Conservation (phyloP, 805 yeast species). For the Spathaspora girioi region DNA sequence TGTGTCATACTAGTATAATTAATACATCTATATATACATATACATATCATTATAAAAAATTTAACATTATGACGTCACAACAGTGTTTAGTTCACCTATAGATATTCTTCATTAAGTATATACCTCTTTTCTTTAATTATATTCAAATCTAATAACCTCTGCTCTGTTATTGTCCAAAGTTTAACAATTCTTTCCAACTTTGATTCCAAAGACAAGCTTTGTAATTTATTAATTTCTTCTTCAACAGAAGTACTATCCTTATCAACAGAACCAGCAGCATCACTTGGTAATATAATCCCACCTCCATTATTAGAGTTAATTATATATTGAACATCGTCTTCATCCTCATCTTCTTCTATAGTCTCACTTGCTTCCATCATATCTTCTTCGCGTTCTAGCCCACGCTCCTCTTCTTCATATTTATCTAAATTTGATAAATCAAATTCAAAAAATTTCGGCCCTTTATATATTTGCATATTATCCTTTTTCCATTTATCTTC, state of each 20-base stretch:
- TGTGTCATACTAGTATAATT: slow-evolving; percentile 13
- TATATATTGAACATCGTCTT: slow-evolving; percentile 7
- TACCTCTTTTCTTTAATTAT: slow-evolving; percentile 22
- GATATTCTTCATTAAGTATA: slow-evolving; percentile 14
- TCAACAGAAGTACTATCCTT: slow-evolving; percentile 8
- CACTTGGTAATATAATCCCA: neutral
- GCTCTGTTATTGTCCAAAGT: slow-evolving; percentile 65
- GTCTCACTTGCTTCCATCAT: slow-evolving; percentile 8
- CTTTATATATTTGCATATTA: slow-evolving; percentile 13
- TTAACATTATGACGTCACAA: too few relatives aligned
- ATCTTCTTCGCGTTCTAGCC: too few relatives aligned
- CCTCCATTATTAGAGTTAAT: slow-evolving; percentile 4
- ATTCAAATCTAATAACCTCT: slow-evolving; percentile 39
- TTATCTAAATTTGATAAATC: slow-evolving; percentile 12
- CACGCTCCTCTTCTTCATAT: slow-evolving; percentile 4
- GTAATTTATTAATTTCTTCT: slow-evolving; percentile 19
- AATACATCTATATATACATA: neutral
- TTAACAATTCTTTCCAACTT: slow-evolving; percentile 52
- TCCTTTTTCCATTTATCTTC: slow-evolving; percentile 2
- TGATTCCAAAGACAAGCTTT: slow-evolving; percentile 29
- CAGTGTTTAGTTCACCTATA: slow-evolving; percentile 2
- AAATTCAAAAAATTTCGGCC: slow-evolving; percentile 19
- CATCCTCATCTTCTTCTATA: slow-evolving; percentile 2
- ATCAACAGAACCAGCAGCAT: neutral
- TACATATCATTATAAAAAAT: neutral